Evolutionary conservation across 352 stramenopile genomes (phyloP), one percentile per base, ranked within the genome.

Genomic region (Globisporangium recalcitrans): DNA sequence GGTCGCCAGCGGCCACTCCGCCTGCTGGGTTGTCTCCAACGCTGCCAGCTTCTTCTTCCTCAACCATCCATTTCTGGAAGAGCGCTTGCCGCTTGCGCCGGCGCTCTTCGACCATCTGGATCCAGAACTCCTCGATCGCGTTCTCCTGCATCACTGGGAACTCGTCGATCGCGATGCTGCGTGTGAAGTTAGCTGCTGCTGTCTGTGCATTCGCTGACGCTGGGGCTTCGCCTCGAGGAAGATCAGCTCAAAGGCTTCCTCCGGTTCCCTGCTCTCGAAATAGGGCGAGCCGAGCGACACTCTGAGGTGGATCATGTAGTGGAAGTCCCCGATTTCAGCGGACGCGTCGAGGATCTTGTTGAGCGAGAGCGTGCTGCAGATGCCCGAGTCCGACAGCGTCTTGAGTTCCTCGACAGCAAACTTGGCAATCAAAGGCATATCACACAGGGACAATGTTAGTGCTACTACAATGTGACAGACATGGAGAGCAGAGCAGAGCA

Each of bases 61-160:
- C 38, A 4, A 11, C 16, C 6, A 51, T 46, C 80, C 80, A 91
- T n/a, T 72, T 54, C 6, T 67, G 64, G 58, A 90, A 91, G 16
- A 90, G 63, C 21, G 68, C 64, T 1, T 58, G 62, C 8, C 80
- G 80, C 11, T 73, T 66, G 16, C 32, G 58, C 6, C 79, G 72
- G 21, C 70, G 61, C 1, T 70, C 58, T 49, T 92, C 78, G 16
- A 92, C 80, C 79, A 87, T 90, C 19, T 73, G 46, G 61, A 90
- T 76, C 84, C 84, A 93, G 52, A 88, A 95, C 22, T 63, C 53
- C 52, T 96, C 84, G 34, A 92, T 88, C 27, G 82, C 84, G 44
- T 81, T 69, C 10, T 90, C 79, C 48, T 88, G 75, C 87, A 96
- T 95, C n/a, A 85, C 77, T 0, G 87, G 85, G 60, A 96, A 95